These are phyloP conservation scores for Babesia ovis DNA, from an alignment of 169 alveolate genomes.

Conservation along the genomic window DNA sequence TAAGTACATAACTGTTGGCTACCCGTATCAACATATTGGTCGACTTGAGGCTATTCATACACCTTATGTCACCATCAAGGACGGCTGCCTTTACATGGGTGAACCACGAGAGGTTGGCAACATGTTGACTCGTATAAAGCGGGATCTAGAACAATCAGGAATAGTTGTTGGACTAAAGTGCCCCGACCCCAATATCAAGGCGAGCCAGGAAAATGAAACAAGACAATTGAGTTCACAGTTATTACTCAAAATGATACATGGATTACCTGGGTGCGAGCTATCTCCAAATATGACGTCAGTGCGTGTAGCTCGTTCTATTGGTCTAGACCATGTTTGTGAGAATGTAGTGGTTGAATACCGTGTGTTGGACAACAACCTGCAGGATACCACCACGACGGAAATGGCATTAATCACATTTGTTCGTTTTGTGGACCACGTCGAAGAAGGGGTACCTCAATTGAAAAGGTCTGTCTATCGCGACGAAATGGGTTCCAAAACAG, in stretches of 20 bases:
- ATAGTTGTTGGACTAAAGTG: slow-evolving; percentile 27
- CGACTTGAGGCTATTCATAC: slow-evolving; percentile 52
- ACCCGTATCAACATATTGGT: slow-evolving; percentile 66
- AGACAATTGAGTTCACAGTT: slow-evolving; percentile 22
- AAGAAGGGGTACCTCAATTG: slow-evolving; percentile 17
- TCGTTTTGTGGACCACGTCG: slow-evolving; percentile 30
- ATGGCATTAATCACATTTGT: slow-evolving; percentile 41
- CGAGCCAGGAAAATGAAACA: not conserved
- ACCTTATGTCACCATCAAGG: slow-evolving; percentile 49
- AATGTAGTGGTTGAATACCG: slow-evolving; percentile 58
- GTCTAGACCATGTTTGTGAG: slow-evolving; percentile 54
- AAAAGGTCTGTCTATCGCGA: slow-evolving; percentile 7
- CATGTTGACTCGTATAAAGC: slow-evolving; percentile 4
- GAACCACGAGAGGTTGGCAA: slow-evolving; percentile 32
- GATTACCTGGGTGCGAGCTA: slow-evolving; percentile 32
- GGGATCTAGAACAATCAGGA: slow-evolving; percentile 33
- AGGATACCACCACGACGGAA: slow-evolving; percentile 27
- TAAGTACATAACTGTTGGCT: slow-evolving; percentile 44
- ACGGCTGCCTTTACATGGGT: slow-evolving; percentile 11
- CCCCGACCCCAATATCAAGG: slow-evolving; percentile 14
- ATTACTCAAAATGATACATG: slow-evolving; percentile 23
- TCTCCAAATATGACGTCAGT: slow-evolving; percentile 28
- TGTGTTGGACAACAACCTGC: slow-evolving; percentile 47
- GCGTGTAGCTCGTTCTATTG: slow-evolving; percentile 4
- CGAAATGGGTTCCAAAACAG: not conserved